Evolutionary conservation across 2,329 filamentous ascomycete genomes (phyloP).

Genomic region (Onygenales sp.): DNA sequence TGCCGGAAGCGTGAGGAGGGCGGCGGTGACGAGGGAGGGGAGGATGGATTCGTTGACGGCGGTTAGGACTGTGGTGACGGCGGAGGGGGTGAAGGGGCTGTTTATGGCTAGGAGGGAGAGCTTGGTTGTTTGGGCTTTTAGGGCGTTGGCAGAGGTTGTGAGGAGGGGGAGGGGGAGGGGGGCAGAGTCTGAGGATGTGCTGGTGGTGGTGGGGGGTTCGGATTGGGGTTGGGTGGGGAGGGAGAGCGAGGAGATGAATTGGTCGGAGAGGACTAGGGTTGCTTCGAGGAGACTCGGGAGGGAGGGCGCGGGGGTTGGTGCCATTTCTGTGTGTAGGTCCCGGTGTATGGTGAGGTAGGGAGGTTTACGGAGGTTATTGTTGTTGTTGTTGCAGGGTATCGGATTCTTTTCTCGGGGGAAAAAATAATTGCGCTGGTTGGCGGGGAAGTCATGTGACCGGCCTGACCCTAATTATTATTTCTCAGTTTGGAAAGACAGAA

Average conservation of each 20-base stretch:
- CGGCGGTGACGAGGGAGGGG: slow-evolving; percentile 62
- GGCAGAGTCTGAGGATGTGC: slow-evolving; percentile 4
- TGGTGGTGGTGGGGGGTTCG: slow-evolving; percentile 5
- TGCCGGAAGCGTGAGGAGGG: slow-evolving; percentile 53
- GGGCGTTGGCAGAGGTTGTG: slow-evolving; percentile 59
- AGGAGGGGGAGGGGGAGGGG: slow-evolving; percentile 54
- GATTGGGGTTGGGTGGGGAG: slow-evolving; percentile 9
- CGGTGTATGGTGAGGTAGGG: background rate
- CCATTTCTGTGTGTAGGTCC: slow-evolving; percentile 15
- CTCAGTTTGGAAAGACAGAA: too few relatives aligned
- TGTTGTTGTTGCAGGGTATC: too few relatives aligned
- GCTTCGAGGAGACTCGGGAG: slow-evolving; percentile 23
- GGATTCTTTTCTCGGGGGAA: too few relatives aligned
- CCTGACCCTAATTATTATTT: too few relatives aligned
- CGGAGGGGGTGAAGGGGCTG: slow-evolving; percentile 73
- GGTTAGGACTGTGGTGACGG: slow-evolving; percentile 59
- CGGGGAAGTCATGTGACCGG: too few relatives aligned
- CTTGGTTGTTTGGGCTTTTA: slow-evolving; percentile 78
- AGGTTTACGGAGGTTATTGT: background rate
- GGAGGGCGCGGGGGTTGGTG: slow-evolving; percentile 24
- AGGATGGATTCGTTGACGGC: slow-evolving; percentile 66
- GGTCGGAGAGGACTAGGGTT: slow-evolving; percentile 26
- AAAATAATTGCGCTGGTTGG: too few relatives aligned
- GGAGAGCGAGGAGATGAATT: slow-evolving; percentile 30
- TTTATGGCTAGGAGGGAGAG: slow-evolving; percentile 79